Evolutionary conservation across 331 rosid species (phyloP).

Genomic region (Rhamnella rubrinervis): DNA sequence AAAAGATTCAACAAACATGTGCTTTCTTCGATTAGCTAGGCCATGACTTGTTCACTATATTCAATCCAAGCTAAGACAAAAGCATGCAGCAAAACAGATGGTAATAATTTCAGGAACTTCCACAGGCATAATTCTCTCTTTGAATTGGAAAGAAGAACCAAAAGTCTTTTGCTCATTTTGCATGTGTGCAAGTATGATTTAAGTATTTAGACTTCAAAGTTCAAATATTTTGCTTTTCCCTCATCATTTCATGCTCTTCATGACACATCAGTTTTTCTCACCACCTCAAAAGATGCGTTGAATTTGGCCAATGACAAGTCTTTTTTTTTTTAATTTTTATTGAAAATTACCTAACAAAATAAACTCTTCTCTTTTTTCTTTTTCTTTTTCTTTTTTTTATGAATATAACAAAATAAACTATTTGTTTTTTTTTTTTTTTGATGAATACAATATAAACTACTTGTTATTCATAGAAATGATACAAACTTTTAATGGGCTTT

Average conservation of each 20-base stretch:
- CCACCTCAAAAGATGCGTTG: conserved; percentile 22
- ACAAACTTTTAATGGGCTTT: too few species aligned
- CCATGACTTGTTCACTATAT: background rate
- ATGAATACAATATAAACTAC: too few species aligned
- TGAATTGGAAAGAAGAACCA: background rate
- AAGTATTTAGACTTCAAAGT: conserved; percentile 5
- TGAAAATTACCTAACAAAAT: too few species aligned
- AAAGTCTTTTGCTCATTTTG: background rate
- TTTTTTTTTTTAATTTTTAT: too few species aligned
- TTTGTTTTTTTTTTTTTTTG: too few species aligned
- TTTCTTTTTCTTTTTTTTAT: too few species aligned
- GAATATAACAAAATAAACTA: too few species aligned
- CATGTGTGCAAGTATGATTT: background rate
- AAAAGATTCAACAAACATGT: conserved; percentile 5
- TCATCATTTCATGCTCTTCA: background rate
- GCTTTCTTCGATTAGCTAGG: background rate
- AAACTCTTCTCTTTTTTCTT: too few species aligned
- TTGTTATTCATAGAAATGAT: too few species aligned
- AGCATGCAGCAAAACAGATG: background rate
- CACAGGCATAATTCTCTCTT: conserved; percentile 8
- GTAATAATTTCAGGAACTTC: conserved; percentile 3
- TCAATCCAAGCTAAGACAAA: background rate
- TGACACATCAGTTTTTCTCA: background rate
- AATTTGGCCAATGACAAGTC: background rate
- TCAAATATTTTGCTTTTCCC: background rate